Evolutionary conservation across 1,139 yeast genomes (phyloP), one percentile per base, ranked within the genome.

Genomic region (Scheffersomyces segobiensis): DNA sequence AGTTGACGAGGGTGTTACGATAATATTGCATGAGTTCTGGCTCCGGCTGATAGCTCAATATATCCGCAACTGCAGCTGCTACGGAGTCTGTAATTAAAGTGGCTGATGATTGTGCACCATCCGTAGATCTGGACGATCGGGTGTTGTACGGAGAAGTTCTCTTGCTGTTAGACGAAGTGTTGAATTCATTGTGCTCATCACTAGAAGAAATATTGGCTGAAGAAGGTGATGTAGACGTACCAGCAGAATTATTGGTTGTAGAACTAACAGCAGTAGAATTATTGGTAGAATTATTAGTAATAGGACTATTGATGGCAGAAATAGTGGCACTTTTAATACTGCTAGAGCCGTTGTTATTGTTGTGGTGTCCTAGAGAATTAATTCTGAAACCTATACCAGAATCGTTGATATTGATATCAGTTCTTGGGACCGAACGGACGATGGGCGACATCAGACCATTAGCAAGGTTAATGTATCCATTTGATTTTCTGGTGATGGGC

Each of bases 1-100:
- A 55, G 1, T 56, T 53, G 26, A 60, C 60, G 26, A 70, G 55
- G 49, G 52, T 65, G 52, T 52, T 55, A 14, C 71, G 64, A 39
- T 48, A 48, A 24, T 20, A 48, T 20, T 17, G 26, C 17, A 24
- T 48, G 17, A 48, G n/a, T 24, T 24, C 24, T 10, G 50, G 50
- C 10, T 48, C 50, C 7, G 50, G 50, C 17, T 20, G 26, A 20
- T 48, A 48, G n/a, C 7, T 8, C 50, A 48, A 20, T 24, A 48
- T 48, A n/a, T 48, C 50, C 6, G 17, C 24, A 18, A n/a, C 3
- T 14, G 18, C 50, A 14, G 50, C 24, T 8, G 26, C 12, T 32
- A 17, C 14, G 2, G 42, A 32, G 17, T 32, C 42, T 32, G 17
- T 17, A 32, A 32, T 32, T 14, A 32, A 32, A 32, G 14, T 10